A percentile compares a stretch with the other conserved stretches of the same genome.
Evolutionary conservation across 2,329 filamentous ascomycete species (phyloP).

Genomic region (Alternaria angustiovoidea): DNA sequence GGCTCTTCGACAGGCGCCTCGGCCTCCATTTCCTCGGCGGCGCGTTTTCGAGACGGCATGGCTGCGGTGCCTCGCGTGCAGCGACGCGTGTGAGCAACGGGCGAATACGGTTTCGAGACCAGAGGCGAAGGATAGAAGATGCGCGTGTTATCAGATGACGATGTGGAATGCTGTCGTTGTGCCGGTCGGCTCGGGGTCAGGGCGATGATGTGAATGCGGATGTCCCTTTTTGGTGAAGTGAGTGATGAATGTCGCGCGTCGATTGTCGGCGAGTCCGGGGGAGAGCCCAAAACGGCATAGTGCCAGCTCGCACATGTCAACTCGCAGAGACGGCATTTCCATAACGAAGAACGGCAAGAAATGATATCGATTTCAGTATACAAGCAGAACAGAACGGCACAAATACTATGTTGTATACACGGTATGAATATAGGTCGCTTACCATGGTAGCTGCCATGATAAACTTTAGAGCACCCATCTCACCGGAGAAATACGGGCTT

Average conservation of each 20-base stretch:
- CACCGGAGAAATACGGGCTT: neutral
- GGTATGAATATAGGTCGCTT: neutral
- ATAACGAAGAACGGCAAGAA: neutral
- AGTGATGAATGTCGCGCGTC: conserved; percentile 8
- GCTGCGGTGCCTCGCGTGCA: conserved; percentile 36
- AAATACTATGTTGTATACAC: neutral
- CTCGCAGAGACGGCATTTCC: neutral
- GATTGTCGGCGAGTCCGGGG: conserved; percentile 14
- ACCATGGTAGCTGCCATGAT: neutral
- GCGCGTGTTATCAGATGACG: conserved; percentile 2
- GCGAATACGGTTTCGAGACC: neutral
- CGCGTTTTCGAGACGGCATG: conserved; percentile 52
- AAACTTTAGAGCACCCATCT: neutral
- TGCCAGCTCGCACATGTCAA: conserved; percentile 1
- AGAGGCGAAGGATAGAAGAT: neutral
- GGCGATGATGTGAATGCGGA: conserved; percentile 16
- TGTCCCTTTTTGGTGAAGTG: conserved; percentile 10
- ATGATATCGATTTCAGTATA: neutral
- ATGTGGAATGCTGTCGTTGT: conserved; percentile 2
- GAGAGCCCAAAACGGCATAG: conserved; percentile 10
- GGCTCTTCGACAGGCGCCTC: conserved; percentile 55
- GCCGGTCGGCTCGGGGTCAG: conserved; percentile 5
- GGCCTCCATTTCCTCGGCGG: conserved; percentile 63
- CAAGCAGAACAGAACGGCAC: neutral
- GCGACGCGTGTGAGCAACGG: conserved; percentile 42